These are phyloP conservation scores for Helianthus tuberosus DNA, from an alignment of 129 eudicot species.

Conservation along the genomic window DNA sequence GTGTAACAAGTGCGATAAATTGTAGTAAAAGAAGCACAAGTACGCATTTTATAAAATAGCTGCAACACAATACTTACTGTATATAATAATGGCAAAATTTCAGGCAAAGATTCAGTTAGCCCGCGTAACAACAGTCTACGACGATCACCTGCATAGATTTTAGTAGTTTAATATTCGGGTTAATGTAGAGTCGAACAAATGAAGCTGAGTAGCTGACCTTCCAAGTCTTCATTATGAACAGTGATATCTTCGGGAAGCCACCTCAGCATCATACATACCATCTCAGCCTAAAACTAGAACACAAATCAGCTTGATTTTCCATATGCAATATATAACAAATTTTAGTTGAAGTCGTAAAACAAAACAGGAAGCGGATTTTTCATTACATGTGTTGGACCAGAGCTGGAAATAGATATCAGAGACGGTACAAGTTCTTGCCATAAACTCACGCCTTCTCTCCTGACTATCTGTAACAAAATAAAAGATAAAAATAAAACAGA, in stretches of 20 bases:
- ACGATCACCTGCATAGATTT: constrained; percentile 69
- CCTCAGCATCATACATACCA: constrained; percentile 87
- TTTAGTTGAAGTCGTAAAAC: constrained; percentile 9
- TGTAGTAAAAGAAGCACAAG: constrained; percentile 18
- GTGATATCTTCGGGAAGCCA: constrained; percentile 99
- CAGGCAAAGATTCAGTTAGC: constrained; percentile 82
- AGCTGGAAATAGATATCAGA: constrained; percentile 63
- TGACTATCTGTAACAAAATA: constrained; percentile 62
- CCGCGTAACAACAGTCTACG: constrained; percentile 92
- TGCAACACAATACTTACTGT: constrained; percentile 56
- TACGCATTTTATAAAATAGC: constrained; percentile 3
- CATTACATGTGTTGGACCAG: constrained; percentile 85
- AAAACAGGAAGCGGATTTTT: constrained; percentile 18
- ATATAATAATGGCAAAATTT: constrained; percentile 79
- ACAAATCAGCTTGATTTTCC: constrained; percentile 39
- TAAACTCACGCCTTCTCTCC: constrained; percentile 84
- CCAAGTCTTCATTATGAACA: constrained; percentile 96
- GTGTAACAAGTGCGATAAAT: background rate
- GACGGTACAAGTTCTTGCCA: constrained; percentile 92
- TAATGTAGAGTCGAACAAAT: background rate
- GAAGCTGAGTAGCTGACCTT: constrained; percentile 59
- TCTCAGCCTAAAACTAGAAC: constrained; percentile 73
- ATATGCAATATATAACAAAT: constrained; percentile 9
- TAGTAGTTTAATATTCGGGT: too few species aligned
- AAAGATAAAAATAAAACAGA: background rate